Base-by-base conservation (phyloP, 257 asterid genomes). In the Galeopsis tetrahit region DNA sequence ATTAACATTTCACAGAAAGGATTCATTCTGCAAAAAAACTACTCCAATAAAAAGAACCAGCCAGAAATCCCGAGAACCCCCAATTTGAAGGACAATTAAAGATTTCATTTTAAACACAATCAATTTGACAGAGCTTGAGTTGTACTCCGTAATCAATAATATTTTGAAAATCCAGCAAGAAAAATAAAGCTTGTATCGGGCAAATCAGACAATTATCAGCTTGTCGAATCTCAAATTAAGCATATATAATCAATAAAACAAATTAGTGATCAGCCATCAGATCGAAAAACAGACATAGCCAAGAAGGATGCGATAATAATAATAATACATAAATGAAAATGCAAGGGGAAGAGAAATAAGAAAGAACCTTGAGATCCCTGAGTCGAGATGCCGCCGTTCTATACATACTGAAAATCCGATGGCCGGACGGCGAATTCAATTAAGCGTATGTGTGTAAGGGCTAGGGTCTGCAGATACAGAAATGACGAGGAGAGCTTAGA, bases 351-450 rank as follows among this genome's bases (percentile, higher is more conserved):
- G 8, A n/a, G 44, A n/a, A 33, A 52, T 17, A 28, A 2, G 32
- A 28, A 34, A 31, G 58, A 63, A 89, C 97, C 94, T 91, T 91
- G 80, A 89, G 86, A 63, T 77, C 86, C 75, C 92, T 74, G 44
- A 88, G 71, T 65, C 92, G 86, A 65, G 87, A 88, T 56, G 93
- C 81, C 35, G 94, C 85, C 28, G 85, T 53, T 77, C 94, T 86
- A 59, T 88, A 83, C 97, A 91, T 91, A 81, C 60, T 79, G 56
- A 36, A 31, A 66, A 40, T 31, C 10, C 71, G 79, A 46, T 55
- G 73, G 62, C 28, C 57, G 31, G 15, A 59, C 53, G 73, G 55
- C 35, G 46, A 71, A 42, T 51, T 6, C 14, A 56, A 55, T 3
- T 28, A 28, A 13, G 68, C 35, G 56, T 49, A 49, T 49, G 63